Conservation (phyloP, 1,284 basidiomycete genomes). For the Malassezia psittaci region DNA sequence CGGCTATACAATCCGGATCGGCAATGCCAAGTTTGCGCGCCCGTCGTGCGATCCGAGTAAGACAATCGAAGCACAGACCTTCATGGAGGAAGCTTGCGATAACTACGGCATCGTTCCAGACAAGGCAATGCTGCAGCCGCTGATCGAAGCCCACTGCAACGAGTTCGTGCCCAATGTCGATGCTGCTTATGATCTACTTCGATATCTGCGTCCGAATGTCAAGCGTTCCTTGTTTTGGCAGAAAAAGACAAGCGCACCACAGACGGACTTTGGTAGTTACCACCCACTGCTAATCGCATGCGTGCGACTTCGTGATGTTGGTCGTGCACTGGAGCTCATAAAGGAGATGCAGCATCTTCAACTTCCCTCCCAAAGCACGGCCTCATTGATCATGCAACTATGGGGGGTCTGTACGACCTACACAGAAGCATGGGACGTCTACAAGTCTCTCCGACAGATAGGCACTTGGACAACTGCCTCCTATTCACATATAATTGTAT, state of each 20-base stretch:
- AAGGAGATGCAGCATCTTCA: constrained; percentile 15
- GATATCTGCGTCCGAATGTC: constrained; percentile 6
- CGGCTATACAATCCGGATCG: not conserved
- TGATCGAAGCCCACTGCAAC: constrained; percentile 29
- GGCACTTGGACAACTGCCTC: not conserved
- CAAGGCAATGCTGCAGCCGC: constrained; percentile 21
- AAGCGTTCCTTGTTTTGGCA: not conserved
- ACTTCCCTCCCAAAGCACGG: constrained; percentile 12
- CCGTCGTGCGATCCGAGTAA: constrained; percentile 16
- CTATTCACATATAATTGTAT: constrained; percentile 1
- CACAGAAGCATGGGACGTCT: constrained; percentile 23
- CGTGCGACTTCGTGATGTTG: constrained; percentile 20
- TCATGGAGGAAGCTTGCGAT: constrained; percentile 23
- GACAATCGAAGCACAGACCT: constrained; percentile 25
- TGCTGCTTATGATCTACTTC: constrained; percentile 22
- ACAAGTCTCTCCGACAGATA: constrained; percentile 13
- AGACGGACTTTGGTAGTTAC: constrained; percentile 14
- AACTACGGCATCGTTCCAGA: constrained; percentile 15
- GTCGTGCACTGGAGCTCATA: constrained; percentile 17
- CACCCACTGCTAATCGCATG: constrained; percentile 24
- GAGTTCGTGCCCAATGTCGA: constrained; percentile 28
- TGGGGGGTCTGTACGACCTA: constrained; percentile 19
- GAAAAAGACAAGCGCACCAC: not conserved
- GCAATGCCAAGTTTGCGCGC: not conserved
- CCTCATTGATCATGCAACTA: constrained; percentile 14